Percentiles rank a stretch among this genome's conserved stretches.
phyloP scores from a whole-genome alignment of 257 asterid species.

The Capsicum pubescens region DNA sequence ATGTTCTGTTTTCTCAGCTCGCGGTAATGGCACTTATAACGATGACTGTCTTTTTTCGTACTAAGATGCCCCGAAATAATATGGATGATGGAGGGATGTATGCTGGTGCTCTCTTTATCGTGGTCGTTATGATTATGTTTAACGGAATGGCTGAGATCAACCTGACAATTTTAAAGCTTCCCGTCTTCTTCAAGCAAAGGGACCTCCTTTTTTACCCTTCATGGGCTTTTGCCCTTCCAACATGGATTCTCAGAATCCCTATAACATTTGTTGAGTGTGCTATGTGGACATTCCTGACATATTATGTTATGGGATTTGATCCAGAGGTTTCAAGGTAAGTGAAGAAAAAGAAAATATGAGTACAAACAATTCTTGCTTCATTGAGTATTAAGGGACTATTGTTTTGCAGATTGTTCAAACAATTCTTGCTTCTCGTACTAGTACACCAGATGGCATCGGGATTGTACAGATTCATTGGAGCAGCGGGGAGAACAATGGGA shows the following conservation, averaged over 20 bases:
- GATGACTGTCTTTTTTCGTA: conserved; percentile 55
- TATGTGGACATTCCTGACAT: conserved; percentile 56
- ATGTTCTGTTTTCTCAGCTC: conserved; percentile 46
- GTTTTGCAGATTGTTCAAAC: conserved; percentile 63
- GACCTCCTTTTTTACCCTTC: conserved; percentile 69
- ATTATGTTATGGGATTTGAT: conserved; percentile 71
- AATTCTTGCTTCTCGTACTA: conserved; percentile 51
- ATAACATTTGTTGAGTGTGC: conserved; percentile 52
- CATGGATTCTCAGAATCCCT: conserved; percentile 69
- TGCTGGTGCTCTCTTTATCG: conserved; percentile 54
- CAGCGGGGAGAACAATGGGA: conserved; percentile 62
- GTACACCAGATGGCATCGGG: conserved; percentile 56
- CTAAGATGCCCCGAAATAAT: conserved; percentile 48
- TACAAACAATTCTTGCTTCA: too few relatives aligned
- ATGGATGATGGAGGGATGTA: conserved; percentile 51
- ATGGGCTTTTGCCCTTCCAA: conserved; percentile 71
- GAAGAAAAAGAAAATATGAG: too few relatives aligned
- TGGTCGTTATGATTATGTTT: conserved; percentile 54
- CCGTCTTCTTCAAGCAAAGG: conserved; percentile 76
- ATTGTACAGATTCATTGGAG: conserved; percentile 60
- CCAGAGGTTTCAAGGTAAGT: conserved; percentile 59
- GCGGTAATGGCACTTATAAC: conserved; percentile 40
- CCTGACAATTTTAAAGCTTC: conserved; percentile 67
- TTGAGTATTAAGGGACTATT: not conserved
- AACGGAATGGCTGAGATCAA: conserved; percentile 68